Evolutionary conservation across 208 protist species (phyloP).

Genomic region (Crithidia brevicula): DNA sequence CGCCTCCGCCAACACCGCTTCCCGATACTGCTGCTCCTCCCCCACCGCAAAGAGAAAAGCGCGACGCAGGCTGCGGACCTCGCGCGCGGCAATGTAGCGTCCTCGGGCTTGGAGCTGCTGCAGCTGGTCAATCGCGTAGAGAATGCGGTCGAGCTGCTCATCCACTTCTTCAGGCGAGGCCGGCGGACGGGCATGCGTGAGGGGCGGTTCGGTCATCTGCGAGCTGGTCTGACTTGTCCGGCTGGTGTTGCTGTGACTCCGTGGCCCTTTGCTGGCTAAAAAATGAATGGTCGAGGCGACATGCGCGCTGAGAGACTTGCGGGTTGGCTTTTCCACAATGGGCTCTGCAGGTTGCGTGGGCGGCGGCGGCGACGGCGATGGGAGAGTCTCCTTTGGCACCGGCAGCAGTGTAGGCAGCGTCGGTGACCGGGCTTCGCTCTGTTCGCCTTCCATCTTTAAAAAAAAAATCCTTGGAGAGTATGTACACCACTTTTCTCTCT

Average conservation of each 20-base stretch:
- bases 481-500: too few species aligned
- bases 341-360: not conserved
- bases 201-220: slow-evolving; percentile 9
- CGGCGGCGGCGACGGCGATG: not conserved
- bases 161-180: slow-evolving; percentile 52
- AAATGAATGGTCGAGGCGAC: slow-evolving; percentile 31
- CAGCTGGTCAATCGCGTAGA: slow-evolving; percentile 51
- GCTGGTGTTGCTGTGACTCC: slow-evolving; percentile 12
- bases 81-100: slow-evolving; percentile 46
- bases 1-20: slow-evolving; percentile 1
- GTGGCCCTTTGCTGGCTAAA: slow-evolving; percentile 16
- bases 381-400: too few species aligned
- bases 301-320: slow-evolving; percentile 12
- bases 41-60: slow-evolving; percentile 57
- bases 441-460: too few species aligned
- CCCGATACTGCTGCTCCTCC: slow-evolving; percentile 36
- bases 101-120: slow-evolving; percentile 43
- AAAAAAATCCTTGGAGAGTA: too few species aligned
- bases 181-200: slow-evolving; percentile 22
- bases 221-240: slow-evolving; percentile 7
- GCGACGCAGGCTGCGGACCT: slow-evolving; percentile 59
- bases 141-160: slow-evolving; percentile 55
- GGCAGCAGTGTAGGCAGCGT: too few species aligned
- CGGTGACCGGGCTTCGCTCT: too few species aligned
- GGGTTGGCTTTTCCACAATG: not conserved